Base-by-base conservation (phyloP, 1,139 yeast genomes). In the Wickerhamomyces sp. region DNA sequence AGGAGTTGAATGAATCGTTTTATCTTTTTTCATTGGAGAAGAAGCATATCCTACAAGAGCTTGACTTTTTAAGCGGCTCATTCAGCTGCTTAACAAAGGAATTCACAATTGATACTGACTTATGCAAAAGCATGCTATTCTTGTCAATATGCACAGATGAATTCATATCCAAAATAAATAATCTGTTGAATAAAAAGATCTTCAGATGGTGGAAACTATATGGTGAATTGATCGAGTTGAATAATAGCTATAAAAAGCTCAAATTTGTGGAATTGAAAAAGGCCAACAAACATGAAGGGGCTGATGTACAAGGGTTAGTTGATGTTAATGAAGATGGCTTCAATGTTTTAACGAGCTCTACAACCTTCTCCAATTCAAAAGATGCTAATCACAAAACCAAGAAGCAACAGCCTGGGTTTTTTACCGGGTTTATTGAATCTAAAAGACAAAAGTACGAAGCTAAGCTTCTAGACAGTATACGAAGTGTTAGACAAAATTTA, bases 161-260 rank as follows among this genome's bases (percentile, higher is more conserved):
- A 39, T 56, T 82, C 20, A 53, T 68, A 3, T 52, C 47, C 14
- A 67, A 67, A 33, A 66, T 76, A n/a, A 56, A 60, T 12, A 58
- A 55, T 22, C 53, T 78, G 7, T 43, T 73, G 9, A 60, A 58
- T 12, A 65, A 60, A 15, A 64, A 64, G 39, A 59, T 80, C 6
- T 56, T 61, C n/a, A 55, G 52, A 19, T 82, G 89, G 89, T 72
- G 76, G 63, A 70, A 63, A 34, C 43, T 70, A 4, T 60, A 63
- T 39, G 65, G 63, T 10, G 68, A 63, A 31, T 33, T 61, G 13
- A 46, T 59, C 22, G 59, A 56, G 22, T 28, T 61, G 27, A 59
- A 60, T 36, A 60, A 56, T 38, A 56, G 45, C 31, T 60, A 59
- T 40, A 51, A 54, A 25, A 62, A 53, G 38, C 38, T 46, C 37